Conservation (phyloP, 2,329 filamentous ascomycete genomes). For the Claviceps citrina region DNA sequence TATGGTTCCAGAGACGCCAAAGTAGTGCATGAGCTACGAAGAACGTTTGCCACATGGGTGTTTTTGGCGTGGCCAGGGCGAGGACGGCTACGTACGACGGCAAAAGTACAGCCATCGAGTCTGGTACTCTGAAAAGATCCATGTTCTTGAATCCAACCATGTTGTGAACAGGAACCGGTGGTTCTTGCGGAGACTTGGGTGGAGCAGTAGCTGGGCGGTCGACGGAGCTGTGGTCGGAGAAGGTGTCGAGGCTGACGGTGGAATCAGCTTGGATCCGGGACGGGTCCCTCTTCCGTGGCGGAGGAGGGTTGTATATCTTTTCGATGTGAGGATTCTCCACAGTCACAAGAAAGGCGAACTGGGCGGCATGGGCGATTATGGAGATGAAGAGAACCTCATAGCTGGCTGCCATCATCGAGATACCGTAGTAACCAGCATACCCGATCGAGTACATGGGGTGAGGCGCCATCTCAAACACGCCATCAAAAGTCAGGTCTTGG, state of each 20-base stretch:
- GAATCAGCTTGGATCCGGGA: constrained; percentile 19
- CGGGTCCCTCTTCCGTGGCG: constrained; percentile 46
- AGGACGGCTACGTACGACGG: constrained; percentile 60
- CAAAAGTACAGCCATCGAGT: constrained; percentile 65
- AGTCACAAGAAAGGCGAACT: constrained; percentile 80
- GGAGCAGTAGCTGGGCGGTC: constrained; percentile 12
- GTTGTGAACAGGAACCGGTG: constrained; percentile 60
- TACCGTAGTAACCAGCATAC: constrained; percentile 95
- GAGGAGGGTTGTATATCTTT: constrained; percentile 86
- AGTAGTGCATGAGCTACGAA: constrained; percentile 67
- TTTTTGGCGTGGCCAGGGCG: constrained; percentile 62
- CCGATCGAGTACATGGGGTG: constrained; percentile 99
- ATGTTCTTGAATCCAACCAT: constrained; percentile 70
- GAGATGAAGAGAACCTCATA: constrained; percentile 97
- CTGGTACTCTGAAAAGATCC: constrained; percentile 76
- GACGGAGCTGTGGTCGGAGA: constrained; percentile 10
- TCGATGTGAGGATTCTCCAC: constrained; percentile 98
- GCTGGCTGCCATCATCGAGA: constrained; percentile 94
- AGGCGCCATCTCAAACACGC: constrained; percentile 96
- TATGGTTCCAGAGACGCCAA: constrained; percentile 84
- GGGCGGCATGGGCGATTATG: constrained; percentile 81
- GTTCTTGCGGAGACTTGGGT: constrained; percentile 15
- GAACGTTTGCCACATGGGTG: constrained; percentile 55
- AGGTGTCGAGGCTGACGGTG: constrained; percentile 13
- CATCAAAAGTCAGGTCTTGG: constrained; percentile 93